A percentile compares a stretch with the other conserved stretches of the same genome.
These are phyloP conservation scores for Pezicula rhizophila DNA, from an alignment of 2,329 filamentous ascomycete genomes.

Conservation along the genomic window DNA sequence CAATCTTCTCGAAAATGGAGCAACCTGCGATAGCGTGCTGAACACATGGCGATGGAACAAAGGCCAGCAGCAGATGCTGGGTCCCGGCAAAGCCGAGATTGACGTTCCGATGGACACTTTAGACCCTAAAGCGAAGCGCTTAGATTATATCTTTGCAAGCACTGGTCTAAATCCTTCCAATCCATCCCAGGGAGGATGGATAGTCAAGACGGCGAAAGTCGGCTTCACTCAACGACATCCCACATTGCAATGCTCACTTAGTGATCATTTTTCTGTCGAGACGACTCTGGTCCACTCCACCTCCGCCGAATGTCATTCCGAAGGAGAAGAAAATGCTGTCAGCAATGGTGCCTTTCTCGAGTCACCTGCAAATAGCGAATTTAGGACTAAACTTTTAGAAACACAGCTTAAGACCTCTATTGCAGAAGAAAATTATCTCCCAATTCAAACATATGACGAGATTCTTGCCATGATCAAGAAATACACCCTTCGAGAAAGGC, in stretches of 20 bases:
- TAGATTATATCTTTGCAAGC: conserved; percentile 90
- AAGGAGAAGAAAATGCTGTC: conserved; percentile 16
- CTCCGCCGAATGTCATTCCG: conserved; percentile 9
- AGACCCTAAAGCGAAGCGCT: conserved; percentile 73
- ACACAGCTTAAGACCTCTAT: conserved; percentile 16
- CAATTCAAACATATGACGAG: conserved; percentile 56
- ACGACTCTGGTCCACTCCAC: conserved; percentile 52
- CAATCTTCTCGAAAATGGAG: conserved; percentile 76
- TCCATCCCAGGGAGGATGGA: conserved; percentile 47
- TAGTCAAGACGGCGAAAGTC: conserved; percentile 64
- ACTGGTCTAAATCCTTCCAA: conserved; percentile 35
- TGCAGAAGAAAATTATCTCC: conserved; percentile 27
- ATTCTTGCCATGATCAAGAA: conserved; percentile 64
- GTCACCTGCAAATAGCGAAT: conserved; percentile 18
- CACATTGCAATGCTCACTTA: conserved; percentile 75
- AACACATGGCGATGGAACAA: conserved; percentile 94
- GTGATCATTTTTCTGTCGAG: conserved; percentile 91
- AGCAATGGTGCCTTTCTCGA: conserved; percentile 21
- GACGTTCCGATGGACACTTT: conserved; percentile 56
- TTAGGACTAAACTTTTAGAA: conserved; percentile 6
- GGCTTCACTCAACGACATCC: conserved; percentile 80
- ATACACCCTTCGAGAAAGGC: conserved; percentile 65
- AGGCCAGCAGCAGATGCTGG: conserved; percentile 59
- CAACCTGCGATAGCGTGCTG: conserved; percentile 76
- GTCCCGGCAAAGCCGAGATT: conserved; percentile 54